A percentile compares a stretch with the other conserved stretches of the same genome.
Evolutionary conservation across 176 grass and related monocot genomes (phyloP).

Genomic region (Themeda triandra): DNA sequence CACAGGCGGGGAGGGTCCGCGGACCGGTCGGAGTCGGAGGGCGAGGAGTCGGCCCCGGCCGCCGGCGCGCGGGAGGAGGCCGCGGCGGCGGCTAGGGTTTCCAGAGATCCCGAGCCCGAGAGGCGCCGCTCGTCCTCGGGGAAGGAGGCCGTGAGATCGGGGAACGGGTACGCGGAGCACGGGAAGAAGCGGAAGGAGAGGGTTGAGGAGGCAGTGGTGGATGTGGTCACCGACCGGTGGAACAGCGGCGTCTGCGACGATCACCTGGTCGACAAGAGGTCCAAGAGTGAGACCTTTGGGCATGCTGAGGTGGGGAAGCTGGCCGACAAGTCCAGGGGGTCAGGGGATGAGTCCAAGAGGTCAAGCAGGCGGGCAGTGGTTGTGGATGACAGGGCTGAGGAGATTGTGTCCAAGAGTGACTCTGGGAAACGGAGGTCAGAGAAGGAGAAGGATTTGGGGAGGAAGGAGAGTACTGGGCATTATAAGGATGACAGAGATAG

Average conservation of each 20-base stretch:
- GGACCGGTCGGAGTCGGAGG: slow-evolving; percentile 82
- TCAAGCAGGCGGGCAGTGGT: slow-evolving; percentile 43
- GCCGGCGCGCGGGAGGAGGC: slow-evolving; percentile 48
- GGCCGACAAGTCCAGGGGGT: slow-evolving; percentile 61
- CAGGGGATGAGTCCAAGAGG: slow-evolving; percentile 61
- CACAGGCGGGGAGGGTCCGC: slow-evolving; percentile 64
- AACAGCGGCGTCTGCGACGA: slow-evolving; percentile 70
- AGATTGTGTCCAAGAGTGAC: slow-evolving; percentile 49
- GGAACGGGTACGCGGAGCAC: slow-evolving; percentile 58
- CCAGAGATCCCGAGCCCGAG: slow-evolving; percentile 75
- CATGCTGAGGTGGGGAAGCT: slow-evolving; percentile 53
- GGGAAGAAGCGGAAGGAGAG: slow-evolving; percentile 86
- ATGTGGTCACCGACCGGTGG: slow-evolving; percentile 77
- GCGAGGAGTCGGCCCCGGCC: slow-evolving; percentile 46
- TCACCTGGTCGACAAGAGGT: slow-evolving; percentile 64
- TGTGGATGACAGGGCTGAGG: slow-evolving; percentile 42
- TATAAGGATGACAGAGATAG: slow-evolving; percentile 76
- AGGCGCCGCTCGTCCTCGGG: slow-evolving; percentile 59
- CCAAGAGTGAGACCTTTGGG: slow-evolving; percentile 61
- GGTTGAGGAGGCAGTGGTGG: slow-evolving; percentile 54
- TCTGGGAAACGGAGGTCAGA: slow-evolving; percentile 43
- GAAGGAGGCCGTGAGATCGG: slow-evolving; percentile 51
- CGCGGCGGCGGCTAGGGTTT: slow-evolving; percentile 59
- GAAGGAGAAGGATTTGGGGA: slow-evolving; percentile 49
- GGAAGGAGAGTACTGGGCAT: slow-evolving; percentile 61